phyloP scores from a whole-genome alignment of 2,329 filamentous ascomycete genomes.

The Dissoconium aciculare region DNA sequence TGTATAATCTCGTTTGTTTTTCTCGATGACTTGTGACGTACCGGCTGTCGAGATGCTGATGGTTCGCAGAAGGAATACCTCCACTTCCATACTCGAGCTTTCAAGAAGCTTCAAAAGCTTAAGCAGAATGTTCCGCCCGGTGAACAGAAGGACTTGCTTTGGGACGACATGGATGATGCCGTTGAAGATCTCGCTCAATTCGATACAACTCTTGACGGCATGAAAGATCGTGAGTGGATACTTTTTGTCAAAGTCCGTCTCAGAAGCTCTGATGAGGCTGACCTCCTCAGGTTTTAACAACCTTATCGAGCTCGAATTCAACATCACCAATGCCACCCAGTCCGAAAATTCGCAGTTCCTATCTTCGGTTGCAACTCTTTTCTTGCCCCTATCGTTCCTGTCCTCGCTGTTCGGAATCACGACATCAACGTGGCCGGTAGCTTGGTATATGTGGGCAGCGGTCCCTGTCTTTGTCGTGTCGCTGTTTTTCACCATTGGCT shows the following conservation, averaged over 20 bases:
- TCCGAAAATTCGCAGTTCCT: conserved; percentile 23
- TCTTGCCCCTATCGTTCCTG: conserved; percentile 24
- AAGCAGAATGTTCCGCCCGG: conserved; percentile 17
- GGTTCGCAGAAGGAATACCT: conserved; percentile 25
- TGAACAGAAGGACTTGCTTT: conserved; percentile 22
- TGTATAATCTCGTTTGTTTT: too few relatives aligned
- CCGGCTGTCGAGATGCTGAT: too few relatives aligned
- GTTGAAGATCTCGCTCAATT: conserved; percentile 25
- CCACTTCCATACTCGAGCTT: conserved; percentile 22
- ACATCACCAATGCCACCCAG: conserved; percentile 24
- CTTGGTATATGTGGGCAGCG: conserved; percentile 23
- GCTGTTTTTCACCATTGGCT: conserved; percentile 17
- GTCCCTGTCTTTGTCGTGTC: conserved; percentile 21
- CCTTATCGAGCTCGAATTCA: conserved; percentile 27
- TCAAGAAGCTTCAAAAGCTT: conserved; percentile 24
- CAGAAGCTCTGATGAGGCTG: not conserved
- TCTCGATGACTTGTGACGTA: too few relatives aligned
- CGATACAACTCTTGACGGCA: conserved; percentile 20
- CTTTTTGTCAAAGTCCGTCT: not conserved
- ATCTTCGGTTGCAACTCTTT: conserved; percentile 22
- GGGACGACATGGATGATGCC: conserved; percentile 24
- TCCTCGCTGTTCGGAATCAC: conserved; percentile 25
- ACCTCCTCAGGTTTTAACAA: conserved; percentile 22
- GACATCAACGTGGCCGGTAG: conserved; percentile 19
- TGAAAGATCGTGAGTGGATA: conserved; percentile 22